Base-by-base conservation (phyloP, 2,329 filamentous ascomycete genomes). In the Claviceps lovelessii region DNA sequence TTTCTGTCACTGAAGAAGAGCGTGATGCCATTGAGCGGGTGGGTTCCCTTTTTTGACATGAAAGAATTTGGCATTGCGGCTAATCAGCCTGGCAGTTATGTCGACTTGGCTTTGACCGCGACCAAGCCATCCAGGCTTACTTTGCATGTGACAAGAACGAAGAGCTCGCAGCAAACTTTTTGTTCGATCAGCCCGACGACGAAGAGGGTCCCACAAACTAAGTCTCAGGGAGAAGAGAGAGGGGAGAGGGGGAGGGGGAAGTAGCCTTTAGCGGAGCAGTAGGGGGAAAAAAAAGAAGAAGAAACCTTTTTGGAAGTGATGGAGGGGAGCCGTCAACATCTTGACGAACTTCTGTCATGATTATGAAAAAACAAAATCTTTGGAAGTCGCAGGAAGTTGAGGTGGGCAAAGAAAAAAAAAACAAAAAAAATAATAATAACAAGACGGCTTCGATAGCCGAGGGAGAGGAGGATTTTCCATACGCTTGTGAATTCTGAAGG, bases 61-160 rank as follows among this genome's bases (percentile, higher is more conserved):
- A 39, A 47, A 3, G 6, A 19, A n/a, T 29, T 11, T 11, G 23
- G 15, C 19, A 13, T 39, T 33, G 28, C 15, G 37, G 37, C 53
- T 56, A 11, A 52, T 52, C 42, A 8, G n/a, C 35, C 29, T 13
- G 28, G 11, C 39, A 95, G 88, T 77, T 98, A 66, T 95, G 89
- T 73, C 86, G 87, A 59, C 83, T 98, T 48, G 93, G 93, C 41
- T 98, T 98, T 68, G 84, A 91, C 63, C 84, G 90, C 57, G 90
- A 97, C 63, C 82, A 90, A 63, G 93, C 93, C 52, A 95, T 97
- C 61, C 91, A 98, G 73, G 93, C 93, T 31, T 98, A 97, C 74
- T 98, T 98, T 68, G 93, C 93, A 39, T 98, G 93, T 71, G 93
- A 98, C 72, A 98, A 97, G 80, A 97, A 98, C 70, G 93, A 98